A percentile compares a stretch with the other conserved stretches of the same genome.
These are phyloP conservation scores for Eudorina sp. DNA, from an alignment of 139 green algal genomes.

Conservation along the genomic window DNA sequence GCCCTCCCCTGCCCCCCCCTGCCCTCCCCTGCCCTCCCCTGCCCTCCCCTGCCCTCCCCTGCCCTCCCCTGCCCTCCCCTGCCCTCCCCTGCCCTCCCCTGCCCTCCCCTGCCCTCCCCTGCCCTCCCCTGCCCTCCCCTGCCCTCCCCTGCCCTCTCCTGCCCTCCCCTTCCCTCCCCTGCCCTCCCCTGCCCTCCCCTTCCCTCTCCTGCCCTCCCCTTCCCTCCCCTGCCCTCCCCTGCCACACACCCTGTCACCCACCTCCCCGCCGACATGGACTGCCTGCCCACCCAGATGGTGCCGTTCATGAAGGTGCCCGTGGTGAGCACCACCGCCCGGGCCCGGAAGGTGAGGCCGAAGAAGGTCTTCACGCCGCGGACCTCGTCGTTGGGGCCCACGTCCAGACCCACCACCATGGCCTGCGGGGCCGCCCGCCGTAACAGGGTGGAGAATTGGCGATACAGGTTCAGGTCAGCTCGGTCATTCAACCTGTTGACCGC, in stretches of 20 bases:
- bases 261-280: slow-evolving; percentile 89
- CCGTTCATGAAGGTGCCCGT: slow-evolving; percentile 99
- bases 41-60: too few species aligned
- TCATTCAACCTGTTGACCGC: too few species aligned
- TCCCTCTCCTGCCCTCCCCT: not conserved
- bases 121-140: not conserved
- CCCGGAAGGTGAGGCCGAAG: slow-evolving; percentile 92
- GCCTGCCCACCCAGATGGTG: slow-evolving; percentile 94
- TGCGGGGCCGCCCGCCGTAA: slow-evolving; percentile 8
- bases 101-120: not conserved
- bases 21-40: too few species aligned
- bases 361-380: slow-evolving; percentile 90
- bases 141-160: not conserved
- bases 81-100: too few species aligned
- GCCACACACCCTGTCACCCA: too few species aligned
- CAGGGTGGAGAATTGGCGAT: too few species aligned
- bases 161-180: not conserved
- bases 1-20: too few species aligned
- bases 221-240: not conserved
- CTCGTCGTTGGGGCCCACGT: slow-evolving; percentile 91
- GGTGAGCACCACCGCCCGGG: slow-evolving; percentile 91
- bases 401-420: slow-evolving; percentile 90
- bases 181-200: not conserved
- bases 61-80: too few species aligned
- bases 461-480: too few species aligned